Conservation (phyloP, 768 basidiomycete species). For the Collybia mongolica region DNA sequence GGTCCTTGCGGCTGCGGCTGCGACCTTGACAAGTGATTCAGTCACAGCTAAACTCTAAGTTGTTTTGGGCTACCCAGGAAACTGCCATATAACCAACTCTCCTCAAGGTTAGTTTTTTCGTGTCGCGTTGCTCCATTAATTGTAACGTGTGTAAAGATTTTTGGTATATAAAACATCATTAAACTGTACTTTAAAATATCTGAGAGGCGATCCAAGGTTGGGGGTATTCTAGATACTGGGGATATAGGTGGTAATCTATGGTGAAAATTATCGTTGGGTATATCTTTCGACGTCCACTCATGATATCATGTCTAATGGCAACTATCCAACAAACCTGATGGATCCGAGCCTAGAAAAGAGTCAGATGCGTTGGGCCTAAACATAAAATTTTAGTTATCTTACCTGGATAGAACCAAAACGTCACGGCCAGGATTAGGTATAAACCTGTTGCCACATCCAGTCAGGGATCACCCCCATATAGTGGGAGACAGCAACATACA, state of each 20-base stretch:
- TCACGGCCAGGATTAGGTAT: conserved; percentile 69
- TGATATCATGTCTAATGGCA: conserved; percentile 13
- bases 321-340: conserved; percentile 23
- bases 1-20: conserved; percentile 81
- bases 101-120: too few relatives aligned
- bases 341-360: conserved; percentile 24
- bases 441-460: conserved; percentile 38
- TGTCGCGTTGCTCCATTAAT: too few relatives aligned
- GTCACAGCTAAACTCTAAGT: conserved; percentile 62
- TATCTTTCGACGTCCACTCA: background rate
- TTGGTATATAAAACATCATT: too few relatives aligned
- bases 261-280: background rate
- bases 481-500: conserved; percentile 35
- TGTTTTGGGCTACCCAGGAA: background rate
- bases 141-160: too few relatives aligned
- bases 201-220: too few relatives aligned
- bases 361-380: background rate
- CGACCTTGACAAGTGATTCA: conserved; percentile 54
- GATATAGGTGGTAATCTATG: background rate
- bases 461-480: too few relatives aligned
- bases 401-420: conserved; percentile 65
- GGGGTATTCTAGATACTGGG: too few relatives aligned
- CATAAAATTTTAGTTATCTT: conserved; percentile 3
- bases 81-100: too few relatives aligned
- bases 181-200: too few relatives aligned